Conservation (phyloP, 495 filamentous ascomycete genomes). For the Xylaria flabelliformis region DNA sequence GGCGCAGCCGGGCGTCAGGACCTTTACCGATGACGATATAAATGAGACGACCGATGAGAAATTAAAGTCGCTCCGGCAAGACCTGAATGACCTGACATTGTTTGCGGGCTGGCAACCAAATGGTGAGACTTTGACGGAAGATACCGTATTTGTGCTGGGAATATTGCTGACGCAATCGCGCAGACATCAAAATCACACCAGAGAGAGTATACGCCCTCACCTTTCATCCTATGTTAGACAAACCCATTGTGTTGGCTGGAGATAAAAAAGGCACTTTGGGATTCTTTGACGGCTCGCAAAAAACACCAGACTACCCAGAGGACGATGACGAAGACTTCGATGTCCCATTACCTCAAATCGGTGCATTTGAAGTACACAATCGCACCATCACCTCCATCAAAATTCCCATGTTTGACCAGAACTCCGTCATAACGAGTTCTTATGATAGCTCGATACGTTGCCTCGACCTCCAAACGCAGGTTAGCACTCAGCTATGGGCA, state of each 20-base stretch:
- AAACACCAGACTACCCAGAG: slow-evolving; percentile 53
- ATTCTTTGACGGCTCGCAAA: slow-evolving; percentile 88
- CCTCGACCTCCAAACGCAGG: slow-evolving; percentile 79
- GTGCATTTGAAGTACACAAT: slow-evolving; percentile 86
- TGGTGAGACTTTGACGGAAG: slow-evolving; percentile 53
- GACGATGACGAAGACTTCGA: slow-evolving; percentile 69
- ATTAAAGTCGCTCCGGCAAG: slow-evolving; percentile 75
- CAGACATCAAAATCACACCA: slow-evolving; percentile 91
- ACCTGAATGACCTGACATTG: slow-evolving; percentile 78
- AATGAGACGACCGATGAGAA: slow-evolving; percentile 79
- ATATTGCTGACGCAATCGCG: slow-evolving; percentile 28
- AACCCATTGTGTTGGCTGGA: slow-evolving; percentile 90
- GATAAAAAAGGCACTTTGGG: slow-evolving; percentile 95
- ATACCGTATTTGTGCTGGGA: background rate
- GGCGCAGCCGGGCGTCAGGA: slow-evolving; percentile 78
- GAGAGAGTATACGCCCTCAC: slow-evolving; percentile 87
- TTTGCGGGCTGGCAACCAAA: slow-evolving; percentile 84
- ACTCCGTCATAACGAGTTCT: slow-evolving; percentile 81
- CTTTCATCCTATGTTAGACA: slow-evolving; percentile 85
- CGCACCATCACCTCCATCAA: slow-evolving; percentile 86
- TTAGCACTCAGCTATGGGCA: slow-evolving; percentile 79
- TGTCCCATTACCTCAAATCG: slow-evolving; percentile 74
- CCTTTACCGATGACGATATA: slow-evolving; percentile 81
- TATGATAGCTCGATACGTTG: slow-evolving; percentile 94
- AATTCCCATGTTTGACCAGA: slow-evolving; percentile 72